A percentile compares a stretch with the other conserved stretches of the same genome.
phyloP scores from a whole-genome alignment of 2,329 filamentous ascomycete species.

The Colletotrichum sp. region DNA sequence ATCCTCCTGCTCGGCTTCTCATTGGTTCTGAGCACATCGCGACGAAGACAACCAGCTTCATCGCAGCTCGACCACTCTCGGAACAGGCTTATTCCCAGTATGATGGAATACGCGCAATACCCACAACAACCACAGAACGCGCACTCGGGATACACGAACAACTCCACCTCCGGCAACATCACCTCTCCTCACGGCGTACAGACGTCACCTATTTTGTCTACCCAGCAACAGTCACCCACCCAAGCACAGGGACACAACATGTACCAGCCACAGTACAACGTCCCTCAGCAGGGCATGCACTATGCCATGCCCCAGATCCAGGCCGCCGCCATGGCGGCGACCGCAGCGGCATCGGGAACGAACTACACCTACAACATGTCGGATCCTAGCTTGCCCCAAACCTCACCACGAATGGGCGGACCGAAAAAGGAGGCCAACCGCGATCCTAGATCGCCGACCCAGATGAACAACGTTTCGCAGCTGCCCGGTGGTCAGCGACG shows the following conservation, averaged over 20 bases:
- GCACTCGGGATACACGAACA: conserved; percentile 68
- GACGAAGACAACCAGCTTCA: conserved; percentile 29
- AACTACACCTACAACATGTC: conserved; percentile 75
- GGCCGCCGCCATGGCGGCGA: conserved; percentile 90
- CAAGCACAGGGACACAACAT: conserved; percentile 74
- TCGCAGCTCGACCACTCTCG: neutral
- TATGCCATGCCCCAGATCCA: conserved; percentile 86
- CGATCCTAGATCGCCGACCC: conserved; percentile 77
- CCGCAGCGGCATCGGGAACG: conserved; percentile 87
- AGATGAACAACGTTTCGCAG: conserved; percentile 68
- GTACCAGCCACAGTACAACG: conserved; percentile 80
- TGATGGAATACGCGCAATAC: conserved; percentile 80
- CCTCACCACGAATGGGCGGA: conserved; percentile 78
- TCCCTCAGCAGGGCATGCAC: conserved; percentile 76
- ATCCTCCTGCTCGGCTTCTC: neutral
- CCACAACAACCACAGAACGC: conserved; percentile 72
- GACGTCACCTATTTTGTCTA: conserved; percentile 80
- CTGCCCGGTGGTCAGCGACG: conserved; percentile 65
- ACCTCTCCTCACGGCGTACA: conserved; percentile 75
- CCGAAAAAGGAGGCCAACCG: conserved; percentile 72
- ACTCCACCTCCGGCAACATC: conserved; percentile 62
- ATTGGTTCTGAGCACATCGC: conserved; percentile 25
- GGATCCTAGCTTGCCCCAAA: conserved; percentile 70
- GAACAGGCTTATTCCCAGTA: conserved; percentile 38
- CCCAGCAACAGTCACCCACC: conserved; percentile 69